These are phyloP conservation scores for Teratosphaeria epicoccoides DNA, from an alignment of 2,329 filamentous ascomycete species.

Conservation along the genomic window DNA sequence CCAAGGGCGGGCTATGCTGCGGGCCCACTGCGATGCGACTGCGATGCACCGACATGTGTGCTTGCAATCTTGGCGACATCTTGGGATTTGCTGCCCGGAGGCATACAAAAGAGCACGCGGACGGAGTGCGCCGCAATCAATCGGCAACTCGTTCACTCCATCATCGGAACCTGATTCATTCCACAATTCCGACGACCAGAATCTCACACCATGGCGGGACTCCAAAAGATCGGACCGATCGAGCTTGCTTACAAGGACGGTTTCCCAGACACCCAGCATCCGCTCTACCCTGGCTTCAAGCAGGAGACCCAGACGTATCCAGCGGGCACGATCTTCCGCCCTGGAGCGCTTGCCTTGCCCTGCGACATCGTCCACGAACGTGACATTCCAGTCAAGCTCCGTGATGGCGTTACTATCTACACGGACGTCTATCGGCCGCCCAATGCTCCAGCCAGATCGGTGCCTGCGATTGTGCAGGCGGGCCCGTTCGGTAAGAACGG, in stretches of 20 bases:
- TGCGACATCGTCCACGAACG: not conserved
- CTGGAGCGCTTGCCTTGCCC: not conserved
- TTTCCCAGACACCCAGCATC: not conserved
- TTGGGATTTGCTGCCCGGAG: not conserved
- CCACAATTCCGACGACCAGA: too few species aligned
- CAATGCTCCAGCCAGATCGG: not conserved
- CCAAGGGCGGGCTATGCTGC: not conserved
- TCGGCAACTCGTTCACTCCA: not conserved
- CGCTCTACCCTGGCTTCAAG: not conserved
- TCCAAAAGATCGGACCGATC: not conserved
- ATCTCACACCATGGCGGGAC: not conserved
- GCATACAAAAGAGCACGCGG: not conserved
- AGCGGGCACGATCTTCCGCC: not conserved
- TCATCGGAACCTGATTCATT: too few species aligned
- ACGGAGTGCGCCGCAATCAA: not conserved
- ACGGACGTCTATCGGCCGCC: not conserved
- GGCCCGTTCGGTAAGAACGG: slow-evolving; percentile 3
- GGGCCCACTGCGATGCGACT: not conserved
- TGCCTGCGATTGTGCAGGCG: not conserved
- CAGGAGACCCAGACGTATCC: not conserved
- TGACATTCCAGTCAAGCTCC: not conserved
- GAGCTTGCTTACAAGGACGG: not conserved
- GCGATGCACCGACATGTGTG: not conserved
- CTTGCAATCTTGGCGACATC: not conserved
- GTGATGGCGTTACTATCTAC: not conserved